Percentiles rank a stretch among this genome's conserved stretches.
phyloP scores from a whole-genome alignment of 768 basidiomycete species.

The Auriscalpium orientale region DNA sequence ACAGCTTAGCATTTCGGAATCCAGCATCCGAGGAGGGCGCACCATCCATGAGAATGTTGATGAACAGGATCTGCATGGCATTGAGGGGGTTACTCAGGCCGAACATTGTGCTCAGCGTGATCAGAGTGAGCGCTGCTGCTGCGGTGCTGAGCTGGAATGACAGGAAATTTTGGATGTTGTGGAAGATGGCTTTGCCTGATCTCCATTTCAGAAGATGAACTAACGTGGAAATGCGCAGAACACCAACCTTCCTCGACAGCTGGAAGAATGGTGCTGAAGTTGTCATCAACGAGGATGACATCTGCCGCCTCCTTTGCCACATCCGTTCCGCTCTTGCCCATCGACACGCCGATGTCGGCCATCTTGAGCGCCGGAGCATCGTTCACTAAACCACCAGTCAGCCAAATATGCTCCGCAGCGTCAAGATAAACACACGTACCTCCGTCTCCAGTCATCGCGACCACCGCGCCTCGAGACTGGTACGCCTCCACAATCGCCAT shows the following conservation, averaged over 20 bases:
- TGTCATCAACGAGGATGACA: constrained; percentile 94
- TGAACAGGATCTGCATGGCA: constrained; percentile 98
- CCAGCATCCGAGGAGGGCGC: constrained; percentile 14
- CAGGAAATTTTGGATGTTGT: constrained; percentile 98
- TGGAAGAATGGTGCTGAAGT: constrained; percentile 90
- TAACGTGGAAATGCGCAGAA: background rate
- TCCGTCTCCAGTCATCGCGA: constrained; percentile 98
- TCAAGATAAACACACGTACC: constrained; percentile 38
- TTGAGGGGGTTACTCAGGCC: constrained; percentile 89
- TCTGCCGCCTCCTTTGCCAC: constrained; percentile 98
- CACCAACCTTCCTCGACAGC: constrained; percentile 84
- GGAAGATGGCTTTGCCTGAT: constrained; percentile 91
- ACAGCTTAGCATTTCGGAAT: constrained; percentile 1
- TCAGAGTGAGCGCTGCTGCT: constrained; percentile 91
- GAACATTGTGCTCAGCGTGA: constrained; percentile 89
- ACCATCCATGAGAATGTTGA: constrained; percentile 99
- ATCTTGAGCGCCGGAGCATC: constrained; percentile 95
- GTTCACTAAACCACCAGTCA: constrained; percentile 49
- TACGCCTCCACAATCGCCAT: constrained; percentile 96
- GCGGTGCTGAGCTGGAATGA: constrained; percentile 97
- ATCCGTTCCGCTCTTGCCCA: constrained; percentile 98
- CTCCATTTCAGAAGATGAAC: constrained; percentile 8
- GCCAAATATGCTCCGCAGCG: background rate
- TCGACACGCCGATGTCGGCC: constrained; percentile 96
- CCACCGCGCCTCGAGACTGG: constrained; percentile 81